Percentiles rank a stretch among this genome's conserved stretches.
These are phyloP conservation scores for Kodamaea alishanica DNA, from an alignment of 1,139 yeast species.

Conservation along the genomic window DNA sequence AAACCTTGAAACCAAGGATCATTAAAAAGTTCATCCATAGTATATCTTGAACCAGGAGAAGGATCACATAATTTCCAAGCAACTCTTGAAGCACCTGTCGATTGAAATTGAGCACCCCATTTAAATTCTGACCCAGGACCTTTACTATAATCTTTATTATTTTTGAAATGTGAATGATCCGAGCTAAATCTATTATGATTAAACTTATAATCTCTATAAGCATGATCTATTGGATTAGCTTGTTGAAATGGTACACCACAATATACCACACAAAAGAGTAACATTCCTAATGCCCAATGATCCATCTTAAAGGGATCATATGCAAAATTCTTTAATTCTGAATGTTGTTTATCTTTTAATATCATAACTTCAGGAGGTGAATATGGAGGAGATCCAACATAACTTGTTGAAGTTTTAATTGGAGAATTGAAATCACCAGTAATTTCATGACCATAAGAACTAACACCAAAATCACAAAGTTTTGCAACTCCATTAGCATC, in stretches of 20 bases:
- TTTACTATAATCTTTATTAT: slow-evolving; percentile 37
- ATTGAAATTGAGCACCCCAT: slow-evolving; percentile 58
- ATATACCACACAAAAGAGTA: slow-evolving; percentile 57
- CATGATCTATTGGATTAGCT: slow-evolving; percentile 49
- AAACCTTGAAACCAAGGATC: slow-evolving; percentile 64
- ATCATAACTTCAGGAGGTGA: slow-evolving; percentile 74
- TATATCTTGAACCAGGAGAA: slow-evolving; percentile 48
- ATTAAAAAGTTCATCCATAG: slow-evolving; percentile 48
- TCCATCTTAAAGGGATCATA: slow-evolving; percentile 72
- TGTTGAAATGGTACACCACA: slow-evolving; percentile 59
- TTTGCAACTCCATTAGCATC: slow-evolving; percentile 59
- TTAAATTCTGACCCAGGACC: slow-evolving; percentile 71
- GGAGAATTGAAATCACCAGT: slow-evolving; percentile 52
- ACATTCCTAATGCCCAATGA: slow-evolving; percentile 69
- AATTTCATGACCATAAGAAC: slow-evolving; percentile 58
- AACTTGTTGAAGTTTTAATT: slow-evolving; percentile 41
- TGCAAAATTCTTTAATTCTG: slow-evolving; percentile 40
- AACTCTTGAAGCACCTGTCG: slow-evolving; percentile 58
- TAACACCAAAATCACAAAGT: slow-evolving; percentile 74
- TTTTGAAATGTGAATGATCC: slow-evolving; percentile 53
- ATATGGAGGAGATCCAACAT: slow-evolving; percentile 79
- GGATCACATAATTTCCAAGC: slow-evolving; percentile 80
- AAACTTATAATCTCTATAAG: slow-evolving; percentile 55
- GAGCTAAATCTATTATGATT: slow-evolving; percentile 49
- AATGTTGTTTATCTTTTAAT: slow-evolving; percentile 37